phyloP scores from a whole-genome alignment of 202 grass and related monocot genomes.

The Dendrocalamus latiflorus region DNA sequence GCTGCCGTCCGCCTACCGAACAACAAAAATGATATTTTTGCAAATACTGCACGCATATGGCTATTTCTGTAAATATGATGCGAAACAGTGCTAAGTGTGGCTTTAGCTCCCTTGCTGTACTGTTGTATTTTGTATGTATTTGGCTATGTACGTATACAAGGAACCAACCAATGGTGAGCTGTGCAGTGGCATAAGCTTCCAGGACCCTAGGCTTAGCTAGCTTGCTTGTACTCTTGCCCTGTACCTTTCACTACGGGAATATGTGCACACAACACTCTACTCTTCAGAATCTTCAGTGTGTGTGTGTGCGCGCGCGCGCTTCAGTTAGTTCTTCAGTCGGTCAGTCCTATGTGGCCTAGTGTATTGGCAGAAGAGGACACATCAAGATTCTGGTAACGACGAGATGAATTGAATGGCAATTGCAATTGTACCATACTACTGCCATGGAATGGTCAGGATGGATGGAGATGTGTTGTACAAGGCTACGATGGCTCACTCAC shows the following conservation, averaged over 20 bases:
- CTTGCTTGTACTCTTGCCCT: not conserved
- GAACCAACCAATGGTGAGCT: constrained; percentile 27
- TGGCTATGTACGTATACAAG: not conserved
- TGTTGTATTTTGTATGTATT: not conserved
- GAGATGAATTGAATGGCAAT: not conserved
- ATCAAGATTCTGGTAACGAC: not conserved
- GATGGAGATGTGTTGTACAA: not conserved
- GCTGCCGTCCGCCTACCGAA: no score
- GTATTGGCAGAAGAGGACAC: constrained; percentile 1
- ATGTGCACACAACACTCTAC: not conserved
- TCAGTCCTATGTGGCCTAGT: not conserved
- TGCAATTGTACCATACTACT: not conserved
- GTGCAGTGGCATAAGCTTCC: constrained; percentile 22
- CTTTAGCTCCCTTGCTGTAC: not conserved
- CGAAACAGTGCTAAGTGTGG: no score
- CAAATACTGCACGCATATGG: no score
- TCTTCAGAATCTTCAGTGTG: not conserved
- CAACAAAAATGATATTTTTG: no score
- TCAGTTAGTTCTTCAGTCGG: not conserved
- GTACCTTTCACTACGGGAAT: constrained; percentile 24
- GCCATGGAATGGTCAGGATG: not conserved
- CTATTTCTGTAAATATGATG: no score
- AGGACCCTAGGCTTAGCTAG: not conserved
- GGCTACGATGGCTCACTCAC: not conserved
- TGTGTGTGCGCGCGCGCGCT: not conserved